Percentiles rank a stretch among this genome's conserved stretches.
Conservation (phyloP, 306 rosid species). For the Ammopiptanthus mongolicus region DNA sequence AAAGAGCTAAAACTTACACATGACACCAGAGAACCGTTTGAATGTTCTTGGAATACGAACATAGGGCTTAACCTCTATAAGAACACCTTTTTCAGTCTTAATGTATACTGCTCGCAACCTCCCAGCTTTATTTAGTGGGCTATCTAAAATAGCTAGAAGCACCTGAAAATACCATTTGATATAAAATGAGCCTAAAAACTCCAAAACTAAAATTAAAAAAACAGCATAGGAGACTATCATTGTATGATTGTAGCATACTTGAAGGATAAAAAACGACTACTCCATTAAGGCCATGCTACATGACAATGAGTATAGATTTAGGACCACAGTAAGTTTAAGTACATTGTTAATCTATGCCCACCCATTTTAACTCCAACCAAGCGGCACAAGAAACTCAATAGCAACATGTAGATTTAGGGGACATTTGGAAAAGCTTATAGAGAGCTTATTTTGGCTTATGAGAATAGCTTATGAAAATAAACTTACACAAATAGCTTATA, state of each 20-base stretch:
- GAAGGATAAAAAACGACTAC: no score
- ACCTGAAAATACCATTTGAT: conserved; percentile 42
- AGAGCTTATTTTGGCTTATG: no score
- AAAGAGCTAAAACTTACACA: conserved; percentile 54
- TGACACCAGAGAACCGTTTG: conserved; percentile 76
- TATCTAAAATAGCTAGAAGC: conserved; percentile 70
- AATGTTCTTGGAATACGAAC: conserved; percentile 89
- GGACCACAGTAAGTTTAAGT: not conserved
- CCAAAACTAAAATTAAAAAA: not conserved
- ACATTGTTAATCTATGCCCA: not conserved
- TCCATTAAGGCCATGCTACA: not conserved
- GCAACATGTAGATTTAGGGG: not conserved
- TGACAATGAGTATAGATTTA: not conserved
- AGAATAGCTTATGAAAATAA: no score
- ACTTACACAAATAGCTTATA: no score
- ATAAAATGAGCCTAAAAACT: not conserved
- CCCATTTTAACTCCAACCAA: not conserved
- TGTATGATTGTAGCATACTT: not conserved
- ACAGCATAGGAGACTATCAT: not conserved
- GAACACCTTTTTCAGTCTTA: conserved; percentile 72
- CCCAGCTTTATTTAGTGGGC: conserved; percentile 81
- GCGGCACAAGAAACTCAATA: not conserved
- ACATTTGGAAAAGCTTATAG: no score
- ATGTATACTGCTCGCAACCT: conserved; percentile 73
- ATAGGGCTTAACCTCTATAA: conserved; percentile 72